Evolutionary conservation across 2,329 filamentous ascomycete species (phyloP).

Genomic region (Coniosporium tulheliwenetii): DNA sequence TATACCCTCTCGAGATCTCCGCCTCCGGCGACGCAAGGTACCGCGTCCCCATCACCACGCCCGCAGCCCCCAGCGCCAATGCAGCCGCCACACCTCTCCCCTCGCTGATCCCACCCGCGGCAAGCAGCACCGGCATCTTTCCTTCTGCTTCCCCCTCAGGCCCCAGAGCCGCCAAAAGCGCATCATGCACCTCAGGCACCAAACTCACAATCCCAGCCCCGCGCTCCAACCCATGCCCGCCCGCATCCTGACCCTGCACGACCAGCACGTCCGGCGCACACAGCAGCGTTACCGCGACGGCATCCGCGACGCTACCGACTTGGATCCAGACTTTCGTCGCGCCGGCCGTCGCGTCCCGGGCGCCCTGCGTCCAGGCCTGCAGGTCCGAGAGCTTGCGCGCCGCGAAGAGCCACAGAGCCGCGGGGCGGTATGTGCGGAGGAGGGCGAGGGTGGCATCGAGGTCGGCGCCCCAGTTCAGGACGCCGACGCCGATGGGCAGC

Average conservation of each 20-base stretch:
- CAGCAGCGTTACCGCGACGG: slow-evolving; percentile 30
- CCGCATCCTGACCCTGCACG: slow-evolving; percentile 48
- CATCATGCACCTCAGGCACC: slow-evolving; percentile 39
- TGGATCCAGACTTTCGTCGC: slow-evolving; percentile 41
- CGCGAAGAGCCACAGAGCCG: slow-evolving; percentile 53
- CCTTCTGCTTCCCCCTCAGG: slow-evolving; percentile 2
- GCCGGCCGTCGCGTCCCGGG: slow-evolving; percentile 15
- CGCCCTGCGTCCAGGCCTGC: slow-evolving; percentile 14
- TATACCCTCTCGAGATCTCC: slow-evolving; percentile 29
- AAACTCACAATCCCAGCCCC: slow-evolving; percentile 40
- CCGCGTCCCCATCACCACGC: slow-evolving; percentile 46
- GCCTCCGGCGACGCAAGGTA: slow-evolving; percentile 40
- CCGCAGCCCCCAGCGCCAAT: slow-evolving; percentile 35
- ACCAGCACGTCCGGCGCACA: slow-evolving; percentile 42
- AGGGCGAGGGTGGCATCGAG: slow-evolving; percentile 33
- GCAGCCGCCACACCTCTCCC: slow-evolving; percentile 40
- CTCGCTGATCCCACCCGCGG: slow-evolving; percentile 45
- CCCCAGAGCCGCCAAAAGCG: slow-evolving; percentile 18
- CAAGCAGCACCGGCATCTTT: slow-evolving; percentile 27
- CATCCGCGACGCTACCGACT: slow-evolving; percentile 43
- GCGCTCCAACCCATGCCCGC: slow-evolving; percentile 43
- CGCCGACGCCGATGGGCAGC: slow-evolving; percentile 43
- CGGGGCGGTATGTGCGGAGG: slow-evolving; percentile 36
- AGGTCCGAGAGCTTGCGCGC: slow-evolving; percentile 27
- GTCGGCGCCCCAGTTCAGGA: slow-evolving; percentile 38